phyloP scores from a whole-genome alignment of 2,329 filamentous ascomycete genomes.

The Diaporthe sp. region DNA sequence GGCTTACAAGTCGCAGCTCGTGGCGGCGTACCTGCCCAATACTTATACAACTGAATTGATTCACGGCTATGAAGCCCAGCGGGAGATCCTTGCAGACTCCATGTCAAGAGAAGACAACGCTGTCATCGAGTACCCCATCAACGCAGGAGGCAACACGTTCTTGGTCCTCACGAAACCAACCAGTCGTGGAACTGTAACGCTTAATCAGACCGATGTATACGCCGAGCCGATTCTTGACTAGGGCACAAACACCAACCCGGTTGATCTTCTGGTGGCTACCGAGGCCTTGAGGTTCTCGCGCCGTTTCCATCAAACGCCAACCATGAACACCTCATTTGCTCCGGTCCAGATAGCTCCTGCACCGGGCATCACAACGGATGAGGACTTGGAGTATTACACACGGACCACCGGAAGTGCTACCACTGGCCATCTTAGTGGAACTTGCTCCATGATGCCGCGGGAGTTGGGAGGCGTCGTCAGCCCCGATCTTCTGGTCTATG shows the following conservation, averaged over 20 bases:
- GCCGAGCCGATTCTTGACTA: slow-evolving; percentile 1
- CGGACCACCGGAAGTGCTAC: slow-evolving; percentile 10
- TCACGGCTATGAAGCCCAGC: neutral
- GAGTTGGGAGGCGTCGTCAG: neutral
- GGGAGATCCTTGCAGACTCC: neutral
- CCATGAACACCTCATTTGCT: neutral
- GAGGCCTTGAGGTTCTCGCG: neutral
- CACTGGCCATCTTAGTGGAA: neutral
- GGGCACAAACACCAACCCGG: neutral
- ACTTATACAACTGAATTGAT: neutral
- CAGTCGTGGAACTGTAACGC: neutral
- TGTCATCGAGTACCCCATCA: neutral
- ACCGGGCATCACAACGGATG: neutral
- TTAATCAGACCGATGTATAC: neutral
- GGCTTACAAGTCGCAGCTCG: neutral
- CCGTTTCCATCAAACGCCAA: slow-evolving; percentile 5
- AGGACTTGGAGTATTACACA: slow-evolving; percentile 2
- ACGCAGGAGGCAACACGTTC: neutral
- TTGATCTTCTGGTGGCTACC: neutral
- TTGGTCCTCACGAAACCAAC: neutral
- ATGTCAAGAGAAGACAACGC: slow-evolving; percentile 3
- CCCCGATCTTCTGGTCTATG: slow-evolving; percentile 1
- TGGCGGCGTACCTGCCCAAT: neutral
- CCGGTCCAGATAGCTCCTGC: neutral
- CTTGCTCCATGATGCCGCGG: slow-evolving; percentile 1